Conservation (phyloP, 1,284 basidiomycete species). For the Sanghuangporus sanghuang region DNA sequence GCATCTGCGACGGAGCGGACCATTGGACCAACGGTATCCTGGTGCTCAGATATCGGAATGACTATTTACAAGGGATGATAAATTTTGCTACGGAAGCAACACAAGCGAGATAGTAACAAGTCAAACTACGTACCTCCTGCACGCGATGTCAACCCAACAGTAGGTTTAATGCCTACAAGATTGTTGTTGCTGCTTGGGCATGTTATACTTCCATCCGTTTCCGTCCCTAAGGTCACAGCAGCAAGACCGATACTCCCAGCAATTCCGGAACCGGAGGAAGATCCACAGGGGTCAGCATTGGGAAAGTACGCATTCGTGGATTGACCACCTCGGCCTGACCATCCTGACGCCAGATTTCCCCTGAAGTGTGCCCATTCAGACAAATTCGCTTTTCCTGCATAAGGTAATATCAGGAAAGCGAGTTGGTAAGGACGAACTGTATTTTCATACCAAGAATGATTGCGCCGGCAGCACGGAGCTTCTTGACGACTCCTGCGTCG, state of each 20-base stretch:
- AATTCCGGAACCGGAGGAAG: conserved; percentile 60
- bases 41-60: conserved; percentile 55
- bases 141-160: conserved; percentile 57
- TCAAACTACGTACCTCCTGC: conserved; percentile 40
- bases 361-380: conserved; percentile 61
- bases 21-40: conserved; percentile 63
- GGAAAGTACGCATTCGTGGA: conserved; percentile 55
- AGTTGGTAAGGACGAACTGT: not conserved
- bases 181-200: conserved; percentile 50
- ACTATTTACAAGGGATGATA: conserved; percentile 31
- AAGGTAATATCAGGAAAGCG: not conserved
- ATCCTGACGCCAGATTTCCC: conserved; percentile 53
- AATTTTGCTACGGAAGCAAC: not conserved
- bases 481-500: conserved; percentile 35
- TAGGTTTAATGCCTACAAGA: conserved; percentile 55
- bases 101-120: not conserved
- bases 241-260: conserved; percentile 58
- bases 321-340: conserved; percentile 65
- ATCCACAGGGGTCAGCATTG: conserved; percentile 57
- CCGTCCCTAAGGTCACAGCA: conserved; percentile 54
- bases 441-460: conserved; percentile 33
- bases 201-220: conserved; percentile 63
- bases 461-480: conserved; percentile 38
- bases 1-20: conserved; percentile 54
- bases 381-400: conserved; percentile 51